phyloP scores from a whole-genome alignment of 352 stramenopile genomes.

The Thalassiosira delicatula region DNA sequence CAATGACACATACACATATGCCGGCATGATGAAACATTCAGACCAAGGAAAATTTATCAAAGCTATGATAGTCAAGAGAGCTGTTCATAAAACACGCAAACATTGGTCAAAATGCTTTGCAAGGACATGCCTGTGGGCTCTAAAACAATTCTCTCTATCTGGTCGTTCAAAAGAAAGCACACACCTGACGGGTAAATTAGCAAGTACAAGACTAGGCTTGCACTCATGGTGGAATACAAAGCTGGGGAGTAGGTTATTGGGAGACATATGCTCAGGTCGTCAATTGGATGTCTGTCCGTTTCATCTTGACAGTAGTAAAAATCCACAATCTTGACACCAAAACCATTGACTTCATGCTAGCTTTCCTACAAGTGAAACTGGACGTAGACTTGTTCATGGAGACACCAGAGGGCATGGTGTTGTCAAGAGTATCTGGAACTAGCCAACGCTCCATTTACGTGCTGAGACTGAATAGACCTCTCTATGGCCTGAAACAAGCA shows the following conservation, averaged over 20 bases:
- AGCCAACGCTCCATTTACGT: not conserved
- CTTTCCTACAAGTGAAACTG: constrained; percentile 16
- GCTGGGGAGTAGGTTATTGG: constrained; percentile 45
- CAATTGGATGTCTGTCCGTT: constrained; percentile 51
- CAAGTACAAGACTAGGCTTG: constrained; percentile 61
- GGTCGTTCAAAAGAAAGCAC: constrained; percentile 57
- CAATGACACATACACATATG: constrained; percentile 34
- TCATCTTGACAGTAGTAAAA: constrained; percentile 36
- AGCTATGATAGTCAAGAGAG: constrained; percentile 9
- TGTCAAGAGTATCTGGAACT: not conserved
- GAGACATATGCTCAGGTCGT: constrained; percentile 67
- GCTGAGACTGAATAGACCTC: not conserved
- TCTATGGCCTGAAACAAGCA: constrained; percentile 19
- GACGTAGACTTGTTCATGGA: constrained; percentile 37
- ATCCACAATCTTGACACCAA: constrained; percentile 5
- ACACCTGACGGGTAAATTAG: constrained; percentile 53
- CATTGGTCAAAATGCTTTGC: constrained; percentile 20
- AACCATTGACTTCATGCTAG: constrained; percentile 45
- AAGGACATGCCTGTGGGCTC: not conserved
- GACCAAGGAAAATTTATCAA: constrained; percentile 20
- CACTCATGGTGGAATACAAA: constrained; percentile 51
- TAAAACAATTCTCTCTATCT: constrained; percentile 44
- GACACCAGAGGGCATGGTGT: constrained; percentile 3
- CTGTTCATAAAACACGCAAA: constrained; percentile 2
- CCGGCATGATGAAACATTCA: constrained; percentile 13